Conservation (phyloP, 352 stramenopile genomes). For the Phytophthora rubi region DNA sequence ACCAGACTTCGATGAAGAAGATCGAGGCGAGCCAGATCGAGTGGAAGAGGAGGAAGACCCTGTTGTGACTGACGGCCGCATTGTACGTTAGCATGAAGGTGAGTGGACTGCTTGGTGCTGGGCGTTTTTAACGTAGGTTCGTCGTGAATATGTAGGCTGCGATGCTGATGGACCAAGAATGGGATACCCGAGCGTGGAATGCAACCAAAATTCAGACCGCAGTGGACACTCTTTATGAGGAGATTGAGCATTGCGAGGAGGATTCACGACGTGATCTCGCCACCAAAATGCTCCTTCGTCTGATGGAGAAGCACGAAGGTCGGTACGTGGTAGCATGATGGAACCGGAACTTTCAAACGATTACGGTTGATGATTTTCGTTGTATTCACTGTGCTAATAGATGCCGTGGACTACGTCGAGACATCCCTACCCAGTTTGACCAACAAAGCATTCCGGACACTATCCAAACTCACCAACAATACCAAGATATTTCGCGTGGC, state of each 20-base stretch:
- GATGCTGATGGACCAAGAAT: conserved; percentile 86
- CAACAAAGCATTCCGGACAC: conserved; percentile 76
- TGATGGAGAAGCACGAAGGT: conserved; percentile 77
- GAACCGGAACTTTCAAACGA: neutral
- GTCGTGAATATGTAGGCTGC: conserved; percentile 45
- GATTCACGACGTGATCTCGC: conserved; percentile 55
- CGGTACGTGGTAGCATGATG: conserved; percentile 19
- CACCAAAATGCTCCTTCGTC: conserved; percentile 69
- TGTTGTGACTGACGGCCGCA: conserved; percentile 45
- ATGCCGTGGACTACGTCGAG: conserved; percentile 69
- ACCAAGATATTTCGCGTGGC: conserved; percentile 62
- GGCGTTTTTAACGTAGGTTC: neutral
- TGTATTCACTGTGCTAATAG: conserved; percentile 23
- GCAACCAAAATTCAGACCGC: conserved; percentile 59
- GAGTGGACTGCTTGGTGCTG: neutral
- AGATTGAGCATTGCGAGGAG: conserved; percentile 61
- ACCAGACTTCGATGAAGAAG: conserved; percentile 31
- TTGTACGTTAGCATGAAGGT: conserved; percentile 47
- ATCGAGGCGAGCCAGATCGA: conserved; percentile 29
- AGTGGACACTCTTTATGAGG: conserved; percentile 70
- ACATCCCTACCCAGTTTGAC: conserved; percentile 70
- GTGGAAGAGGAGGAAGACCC: conserved; percentile 35
- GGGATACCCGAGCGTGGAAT: conserved; percentile 79
- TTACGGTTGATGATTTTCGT: neutral
- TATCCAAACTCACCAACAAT: conserved; percentile 64